These are phyloP conservation scores for Ceratocystis eucalypticola DNA, from an alignment of 2,329 filamentous ascomycete genomes.

Conservation along the genomic window DNA sequence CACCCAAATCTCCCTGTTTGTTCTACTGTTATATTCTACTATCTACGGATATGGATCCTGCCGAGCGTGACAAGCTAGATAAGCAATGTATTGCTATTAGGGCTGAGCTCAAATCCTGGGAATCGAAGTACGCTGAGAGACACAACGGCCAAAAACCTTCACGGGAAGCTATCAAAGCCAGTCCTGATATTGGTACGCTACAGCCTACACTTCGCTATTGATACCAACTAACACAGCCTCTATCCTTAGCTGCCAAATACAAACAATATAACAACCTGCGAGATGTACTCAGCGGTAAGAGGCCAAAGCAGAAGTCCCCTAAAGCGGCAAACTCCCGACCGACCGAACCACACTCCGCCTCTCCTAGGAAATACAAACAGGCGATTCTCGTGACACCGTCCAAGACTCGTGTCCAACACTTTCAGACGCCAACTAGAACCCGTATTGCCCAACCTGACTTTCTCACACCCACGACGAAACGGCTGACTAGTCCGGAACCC, in stretches of 20 bases:
- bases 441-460: constrained; percentile 30
- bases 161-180: constrained; percentile 62
- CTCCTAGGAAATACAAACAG: constrained; percentile 36
- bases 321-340: constrained; percentile 22
- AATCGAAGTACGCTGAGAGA: constrained; percentile 48
- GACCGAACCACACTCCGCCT: constrained; percentile 28
- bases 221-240: not conserved
- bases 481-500: constrained; percentile 40
- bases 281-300: constrained; percentile 43
- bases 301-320: constrained; percentile 27
- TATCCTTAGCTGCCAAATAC: constrained; percentile 50
- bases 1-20: not conserved
- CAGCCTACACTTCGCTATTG: not conserved
- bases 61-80: constrained; percentile 34
- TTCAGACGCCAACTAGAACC: constrained; percentile 26
- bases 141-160: constrained; percentile 56
- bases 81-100: constrained; percentile 42
- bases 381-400: constrained; percentile 33
- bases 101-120: constrained; percentile 61
- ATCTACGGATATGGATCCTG: constrained; percentile 34
- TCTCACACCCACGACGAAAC: constrained; percentile 40
- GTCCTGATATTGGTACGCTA: constrained; percentile 52
- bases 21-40: not conserved
- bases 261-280: constrained; percentile 59
- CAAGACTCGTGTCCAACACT: constrained; percentile 24